Evolutionary conservation across 768 basidiomycete species (phyloP).

Genomic region (Dioszegia aurantiaca): DNA sequence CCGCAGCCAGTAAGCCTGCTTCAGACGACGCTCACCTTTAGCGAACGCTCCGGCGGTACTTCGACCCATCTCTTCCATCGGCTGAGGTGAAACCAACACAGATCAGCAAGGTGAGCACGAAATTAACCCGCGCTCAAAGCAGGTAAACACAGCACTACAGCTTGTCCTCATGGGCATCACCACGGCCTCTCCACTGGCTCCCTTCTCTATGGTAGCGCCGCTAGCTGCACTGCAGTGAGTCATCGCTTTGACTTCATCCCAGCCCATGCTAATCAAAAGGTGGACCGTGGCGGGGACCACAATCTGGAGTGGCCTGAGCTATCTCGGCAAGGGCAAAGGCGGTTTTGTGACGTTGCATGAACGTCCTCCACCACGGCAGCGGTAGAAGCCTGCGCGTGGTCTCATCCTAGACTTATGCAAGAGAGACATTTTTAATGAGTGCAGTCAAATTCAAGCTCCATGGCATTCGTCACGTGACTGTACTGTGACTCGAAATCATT

Average conservation of each 20-base stretch:
- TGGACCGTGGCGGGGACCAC: constrained; percentile 86
- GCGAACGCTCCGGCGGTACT: constrained; percentile 77
- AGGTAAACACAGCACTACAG: constrained; percentile 92
- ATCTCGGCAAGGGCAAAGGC: constrained; percentile 46
- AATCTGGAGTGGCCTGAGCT: constrained; percentile 74
- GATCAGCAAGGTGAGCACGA: constrained; percentile 75
- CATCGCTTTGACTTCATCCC: too few species aligned
- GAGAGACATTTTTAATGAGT: too few species aligned
- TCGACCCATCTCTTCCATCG: constrained; percentile 92
- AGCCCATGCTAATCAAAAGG: constrained; percentile 54
- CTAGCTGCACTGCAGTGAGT: constrained; percentile 75
- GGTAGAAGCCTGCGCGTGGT: too few species aligned
- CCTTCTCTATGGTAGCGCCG: constrained; percentile 59
- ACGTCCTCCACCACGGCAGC: too few species aligned
- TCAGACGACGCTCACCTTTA: constrained; percentile 57
- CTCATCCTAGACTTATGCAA: too few species aligned
- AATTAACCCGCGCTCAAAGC: constrained; percentile 1
- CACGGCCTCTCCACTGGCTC: constrained; percentile 72
- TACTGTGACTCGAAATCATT: too few species aligned
- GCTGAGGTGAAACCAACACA: constrained; percentile 88
- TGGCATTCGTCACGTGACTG: too few species aligned
- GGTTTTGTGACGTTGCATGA: constrained; percentile 25
- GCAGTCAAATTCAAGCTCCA: too few species aligned
- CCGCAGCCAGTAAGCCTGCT: constrained; percentile 69
- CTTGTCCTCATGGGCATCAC: constrained; percentile 85